A percentile compares a stretch with the other conserved stretches of the same genome.
phyloP scores from a whole-genome alignment of 164 flowering plant species.

The Aristolochia contorta region DNA sequence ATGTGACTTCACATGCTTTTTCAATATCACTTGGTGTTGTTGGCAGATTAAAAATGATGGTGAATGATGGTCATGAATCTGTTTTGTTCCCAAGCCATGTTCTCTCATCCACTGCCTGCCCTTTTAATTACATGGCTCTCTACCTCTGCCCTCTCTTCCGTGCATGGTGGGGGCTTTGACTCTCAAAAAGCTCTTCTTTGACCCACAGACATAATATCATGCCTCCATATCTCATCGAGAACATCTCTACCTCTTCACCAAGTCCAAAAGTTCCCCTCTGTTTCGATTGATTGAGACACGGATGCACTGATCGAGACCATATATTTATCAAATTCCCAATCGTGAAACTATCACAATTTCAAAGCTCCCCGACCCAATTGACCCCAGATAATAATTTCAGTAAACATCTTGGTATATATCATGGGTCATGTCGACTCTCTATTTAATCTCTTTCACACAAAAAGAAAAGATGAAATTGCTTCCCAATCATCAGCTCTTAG shows the following conservation, averaged over 20 bases:
- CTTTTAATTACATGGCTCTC: neutral
- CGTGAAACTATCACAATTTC: no score
- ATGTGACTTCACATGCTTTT: slow-evolving; percentile 6
- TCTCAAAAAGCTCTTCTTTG: slow-evolving; percentile 1
- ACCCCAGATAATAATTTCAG: no score
- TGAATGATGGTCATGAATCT: slow-evolving; percentile 1
- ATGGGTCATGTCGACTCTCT: no score
- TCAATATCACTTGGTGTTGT: neutral
- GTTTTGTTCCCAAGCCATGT: neutral
- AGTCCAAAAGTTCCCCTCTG: neutral
- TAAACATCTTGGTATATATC: no score
- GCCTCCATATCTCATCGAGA: neutral
- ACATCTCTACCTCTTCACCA: neutral
- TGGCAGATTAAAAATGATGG: slow-evolving; percentile 5
- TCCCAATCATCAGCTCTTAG: no score
- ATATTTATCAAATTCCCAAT: no score
- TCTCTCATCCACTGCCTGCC: neutral
- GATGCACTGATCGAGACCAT: no score
- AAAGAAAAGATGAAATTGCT: no score
- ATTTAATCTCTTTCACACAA: no score
- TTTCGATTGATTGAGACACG: no score
- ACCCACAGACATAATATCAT: neutral
- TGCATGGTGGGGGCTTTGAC: slow-evolving; percentile 5
- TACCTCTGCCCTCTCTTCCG: neutral
- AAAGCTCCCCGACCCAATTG: no score